Base-by-base conservation (phyloP, 768 basidiomycete species). In the Crassisporium funariophilum region DNA sequence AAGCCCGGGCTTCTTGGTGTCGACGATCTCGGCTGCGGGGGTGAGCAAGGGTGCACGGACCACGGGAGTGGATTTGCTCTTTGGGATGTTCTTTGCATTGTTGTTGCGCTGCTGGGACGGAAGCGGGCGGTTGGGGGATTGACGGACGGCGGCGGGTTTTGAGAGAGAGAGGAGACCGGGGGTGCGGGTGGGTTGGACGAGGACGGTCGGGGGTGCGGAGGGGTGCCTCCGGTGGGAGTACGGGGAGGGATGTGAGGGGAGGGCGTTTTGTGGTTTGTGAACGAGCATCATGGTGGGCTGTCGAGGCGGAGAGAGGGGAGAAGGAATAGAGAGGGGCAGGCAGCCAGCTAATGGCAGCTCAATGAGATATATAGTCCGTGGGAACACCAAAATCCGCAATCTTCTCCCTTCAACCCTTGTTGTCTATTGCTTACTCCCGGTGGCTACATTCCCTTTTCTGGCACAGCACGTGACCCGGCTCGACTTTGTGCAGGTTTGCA, bases 81-180 rank as follows among this genome's bases (percentile, higher is more conserved):
- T 72, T 29, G 60, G 64, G 33, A 61, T 37, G 27, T 53, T 58
- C 60, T 42, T 69, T 55, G 46, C 55, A 31, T 2, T 31, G 45
- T 47, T 39, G 16, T 38, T 62, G 17, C 56, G 64, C 51, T 55
- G 65, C 49, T 55, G 63, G 40, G 56, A 54, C 8, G 55, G 54
- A 24, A 54, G 50, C 45, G 59, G 59, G 37, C 60, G 56, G 23
- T 64, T 57, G 3, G 61, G 60, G 13, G 62, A 44, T n/a, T 60
- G 22, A 29, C 12, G 36, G 29, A 31, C 29, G 29, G n/a, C 27
- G 63, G 59, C 43, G 10, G 82, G 82, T 72, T 82, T 85, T 44
- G 84, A 80, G 40, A 90, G 74, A 38, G 82, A 78, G 41, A 90
- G 76, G 7, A 90, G 75, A 60, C 88, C 88, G 0, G 87, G 88